A percentile compares a stretch with the other conserved stretches of the same genome.
Conservation (phyloP, 331 rosid species). For the Phaseolus coccineus region DNA sequence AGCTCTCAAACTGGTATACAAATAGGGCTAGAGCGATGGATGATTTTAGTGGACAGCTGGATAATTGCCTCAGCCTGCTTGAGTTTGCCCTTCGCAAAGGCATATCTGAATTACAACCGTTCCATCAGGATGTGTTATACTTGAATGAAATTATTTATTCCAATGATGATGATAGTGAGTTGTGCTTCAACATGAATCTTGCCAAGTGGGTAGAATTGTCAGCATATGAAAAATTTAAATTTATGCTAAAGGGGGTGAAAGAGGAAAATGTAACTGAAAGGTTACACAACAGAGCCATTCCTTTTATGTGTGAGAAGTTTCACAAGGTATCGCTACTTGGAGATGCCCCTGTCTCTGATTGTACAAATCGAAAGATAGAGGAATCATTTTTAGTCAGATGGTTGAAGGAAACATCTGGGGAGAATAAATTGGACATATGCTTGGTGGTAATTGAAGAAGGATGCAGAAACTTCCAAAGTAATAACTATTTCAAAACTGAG, state of each 20-base stretch:
- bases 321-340: conserved; percentile 46
- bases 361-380: conserved; percentile 49
- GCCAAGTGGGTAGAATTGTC: conserved; percentile 77
- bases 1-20: conserved; percentile 80
- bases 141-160: conserved; percentile 82
- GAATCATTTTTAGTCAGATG: conserved; percentile 90
- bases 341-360: conserved; percentile 42
- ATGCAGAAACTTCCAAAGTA: conserved; percentile 68
- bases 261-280: conserved; percentile 71
- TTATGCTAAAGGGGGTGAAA: conserved; percentile 87
- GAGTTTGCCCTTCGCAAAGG: conserved; percentile 84
- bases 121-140: conserved; percentile 74
- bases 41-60: conserved; percentile 86
- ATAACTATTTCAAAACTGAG: conserved; percentile 68
- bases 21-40: conserved; percentile 87
- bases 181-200: conserved; percentile 67
- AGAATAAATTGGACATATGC: conserved; percentile 87
- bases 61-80: conserved; percentile 80
- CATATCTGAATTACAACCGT: conserved; percentile 71
- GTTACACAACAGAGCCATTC: conserved; percentile 76
- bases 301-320: conserved; percentile 76
- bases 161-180: conserved; percentile 62
- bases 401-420: conserved; percentile 85
- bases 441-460: conserved; percentile 83
- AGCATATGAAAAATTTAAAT: conserved; percentile 78